Evolutionary conservation across 2,329 filamentous ascomycete species (phyloP).

Genomic region (Neofusicoccum sp.): DNA sequence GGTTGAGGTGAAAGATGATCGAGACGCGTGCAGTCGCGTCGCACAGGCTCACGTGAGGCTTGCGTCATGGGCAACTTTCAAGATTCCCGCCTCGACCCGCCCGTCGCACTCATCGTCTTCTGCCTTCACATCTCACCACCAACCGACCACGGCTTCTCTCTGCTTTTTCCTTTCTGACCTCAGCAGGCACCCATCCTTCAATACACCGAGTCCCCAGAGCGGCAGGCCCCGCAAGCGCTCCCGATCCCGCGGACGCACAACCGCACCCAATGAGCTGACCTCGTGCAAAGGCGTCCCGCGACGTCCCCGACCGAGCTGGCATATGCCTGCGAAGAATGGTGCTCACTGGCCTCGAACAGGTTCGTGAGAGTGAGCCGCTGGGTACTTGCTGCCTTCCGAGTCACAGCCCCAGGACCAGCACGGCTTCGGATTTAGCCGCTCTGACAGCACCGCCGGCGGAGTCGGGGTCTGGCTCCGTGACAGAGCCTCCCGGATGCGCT

Average conservation of each 20-base stretch:
- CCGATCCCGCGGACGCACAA: constrained; percentile 2
- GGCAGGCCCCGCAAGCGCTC: neutral
- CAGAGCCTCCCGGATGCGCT: neutral
- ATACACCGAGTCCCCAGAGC: neutral
- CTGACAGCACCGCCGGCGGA: too few species aligned
- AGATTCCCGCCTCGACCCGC: constrained; percentile 10
- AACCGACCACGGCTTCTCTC: neutral
- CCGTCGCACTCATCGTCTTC: constrained; percentile 4
- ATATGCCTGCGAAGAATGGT: constrained; percentile 11
- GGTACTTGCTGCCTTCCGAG: too few species aligned
- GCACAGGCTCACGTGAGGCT: neutral
- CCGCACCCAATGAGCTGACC: neutral
- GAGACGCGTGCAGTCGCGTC: neutral
- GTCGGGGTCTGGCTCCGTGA: neutral
- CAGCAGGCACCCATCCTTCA: neutral
- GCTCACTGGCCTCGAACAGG: neutral
- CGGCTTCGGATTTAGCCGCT: too few species aligned
- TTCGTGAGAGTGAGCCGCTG: constrained; percentile 5
- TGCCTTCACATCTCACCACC: neutral
- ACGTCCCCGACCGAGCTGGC: neutral
- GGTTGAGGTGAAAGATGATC: neutral
- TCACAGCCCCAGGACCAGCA: too few species aligned
- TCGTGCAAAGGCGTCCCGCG: neutral
- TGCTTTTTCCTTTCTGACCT: constrained; percentile 10
- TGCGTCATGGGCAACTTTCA: constrained; percentile 15